Evolutionary conservation across 2,329 filamentous ascomycete species (phyloP).

Genomic region (Aspergillus sp.): DNA sequence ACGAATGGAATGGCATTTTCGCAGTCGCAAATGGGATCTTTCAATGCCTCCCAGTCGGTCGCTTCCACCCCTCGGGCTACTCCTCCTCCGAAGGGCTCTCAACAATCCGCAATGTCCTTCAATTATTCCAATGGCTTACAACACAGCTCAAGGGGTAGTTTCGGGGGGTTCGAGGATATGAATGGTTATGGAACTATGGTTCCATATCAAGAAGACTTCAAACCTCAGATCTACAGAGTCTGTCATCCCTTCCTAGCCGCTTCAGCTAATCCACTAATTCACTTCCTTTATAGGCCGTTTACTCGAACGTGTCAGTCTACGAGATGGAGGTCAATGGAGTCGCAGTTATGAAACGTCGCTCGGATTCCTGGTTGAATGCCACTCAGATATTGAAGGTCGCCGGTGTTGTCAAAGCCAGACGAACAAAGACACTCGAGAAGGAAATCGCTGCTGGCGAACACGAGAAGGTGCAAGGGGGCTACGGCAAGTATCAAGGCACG

Average conservation of each 20-base stretch:
- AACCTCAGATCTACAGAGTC: slow-evolving; percentile 50
- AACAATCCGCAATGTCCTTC: slow-evolving; percentile 42
- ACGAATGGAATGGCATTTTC: slow-evolving; percentile 38
- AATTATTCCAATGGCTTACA: slow-evolving; percentile 37
- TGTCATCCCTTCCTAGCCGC: slow-evolving; percentile 11
- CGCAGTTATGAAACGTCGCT: slow-evolving; percentile 91
- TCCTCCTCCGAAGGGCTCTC: slow-evolving; percentile 40
- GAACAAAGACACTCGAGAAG: slow-evolving; percentile 96
- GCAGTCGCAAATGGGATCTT: slow-evolving; percentile 40
- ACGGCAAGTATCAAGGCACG: slow-evolving; percentile 98
- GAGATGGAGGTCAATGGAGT: slow-evolving; percentile 96
- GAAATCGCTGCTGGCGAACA: slow-evolving; percentile 95
- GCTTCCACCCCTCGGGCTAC: slow-evolving; percentile 45
- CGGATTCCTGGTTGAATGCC: slow-evolving; percentile 95
- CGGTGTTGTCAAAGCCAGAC: slow-evolving; percentile 94
- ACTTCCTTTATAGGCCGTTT: slow-evolving; percentile 63
- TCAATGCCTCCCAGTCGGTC: slow-evolving; percentile 45
- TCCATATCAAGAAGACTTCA: slow-evolving; percentile 38
- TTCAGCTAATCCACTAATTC: not conserved
- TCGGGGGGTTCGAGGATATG: slow-evolving; percentile 39
- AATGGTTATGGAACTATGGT: slow-evolving; percentile 39
- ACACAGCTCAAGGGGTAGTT: slow-evolving; percentile 31
- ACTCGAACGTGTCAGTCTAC: slow-evolving; percentile 94
- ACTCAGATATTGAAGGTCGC: slow-evolving; percentile 98
- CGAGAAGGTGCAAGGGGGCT: slow-evolving; percentile 97